These are phyloP conservation scores for Coccomyxa sp. DNA, from an alignment of 139 green algal species.

Conservation along the genomic window DNA sequence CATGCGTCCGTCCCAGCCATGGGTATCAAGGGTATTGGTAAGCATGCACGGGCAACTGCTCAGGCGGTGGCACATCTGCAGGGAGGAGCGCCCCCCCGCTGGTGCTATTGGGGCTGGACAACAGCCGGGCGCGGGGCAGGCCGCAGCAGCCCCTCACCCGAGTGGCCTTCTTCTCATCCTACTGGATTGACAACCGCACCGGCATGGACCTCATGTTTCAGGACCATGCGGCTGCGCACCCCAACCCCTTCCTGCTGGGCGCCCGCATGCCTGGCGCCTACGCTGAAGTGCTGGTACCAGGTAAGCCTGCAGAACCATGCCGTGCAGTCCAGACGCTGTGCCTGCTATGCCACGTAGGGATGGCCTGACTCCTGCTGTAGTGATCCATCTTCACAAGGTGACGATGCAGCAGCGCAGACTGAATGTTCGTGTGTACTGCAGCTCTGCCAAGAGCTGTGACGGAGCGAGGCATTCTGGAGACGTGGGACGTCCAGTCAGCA, in stretches of 20 bases:
- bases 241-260: constrained; percentile 28
- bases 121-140: constrained; percentile 31
- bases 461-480: neutral
- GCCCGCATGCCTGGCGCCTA: constrained; percentile 31
- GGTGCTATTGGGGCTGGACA: constrained; percentile 56
- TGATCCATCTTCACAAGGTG: neutral
- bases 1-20: no score
- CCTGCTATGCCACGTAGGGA: no score
- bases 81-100: constrained; percentile 25
- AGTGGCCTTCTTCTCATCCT: constrained; percentile 56
- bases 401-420: neutral
- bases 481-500: constrained; percentile 7
- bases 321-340: no score
- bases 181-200: constrained; percentile 83
- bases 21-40: no score
- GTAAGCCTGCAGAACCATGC: constrained; percentile 6
- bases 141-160: constrained; percentile 24
- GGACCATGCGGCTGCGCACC: constrained; percentile 29
- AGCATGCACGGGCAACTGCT: no score
- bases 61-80: no score
- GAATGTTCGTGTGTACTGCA: neutral
- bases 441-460: neutral
- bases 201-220: constrained; percentile 73
- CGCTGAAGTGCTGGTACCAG: constrained; percentile 33
- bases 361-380: no score